These are phyloP conservation scores for Croton setiger DNA, from an alignment of 441 rosid genomes.

Conservation along the genomic window DNA sequence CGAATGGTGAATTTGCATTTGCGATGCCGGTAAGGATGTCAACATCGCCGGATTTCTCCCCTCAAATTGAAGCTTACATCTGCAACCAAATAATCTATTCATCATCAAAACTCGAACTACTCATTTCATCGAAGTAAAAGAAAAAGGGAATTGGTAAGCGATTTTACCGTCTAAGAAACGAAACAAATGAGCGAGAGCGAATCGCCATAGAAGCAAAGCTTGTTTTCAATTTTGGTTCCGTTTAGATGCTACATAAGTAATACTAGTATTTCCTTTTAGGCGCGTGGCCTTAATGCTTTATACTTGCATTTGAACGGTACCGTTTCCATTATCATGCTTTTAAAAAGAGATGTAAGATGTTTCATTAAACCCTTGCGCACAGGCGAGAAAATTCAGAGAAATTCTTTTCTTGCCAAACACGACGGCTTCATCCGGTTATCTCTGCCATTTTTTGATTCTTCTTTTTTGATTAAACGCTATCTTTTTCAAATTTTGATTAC, in stretches of 20 bases:
- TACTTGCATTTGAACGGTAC: background rate
- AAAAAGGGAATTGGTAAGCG: background rate
- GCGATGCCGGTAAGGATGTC: conserved; percentile 12
- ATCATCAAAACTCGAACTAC: background rate
- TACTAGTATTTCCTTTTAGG: background rate
- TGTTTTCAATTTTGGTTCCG: background rate
- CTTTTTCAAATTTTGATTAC: background rate
- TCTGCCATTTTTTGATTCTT: background rate
- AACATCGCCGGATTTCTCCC: conserved; percentile 8
- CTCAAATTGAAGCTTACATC: conserved; percentile 10
- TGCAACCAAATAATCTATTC: conserved; percentile 10
- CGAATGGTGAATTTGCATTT: background rate
- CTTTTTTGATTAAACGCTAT: background rate
- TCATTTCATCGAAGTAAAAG: background rate
- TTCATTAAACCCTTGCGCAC: conserved; percentile 9
- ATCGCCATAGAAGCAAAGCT: conserved; percentile 24
- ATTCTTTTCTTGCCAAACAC: conserved; percentile 20
- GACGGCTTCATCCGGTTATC: background rate
- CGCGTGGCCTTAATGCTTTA: background rate
- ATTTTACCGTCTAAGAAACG: conserved; percentile 16
- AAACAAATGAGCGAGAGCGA: conserved; percentile 19
- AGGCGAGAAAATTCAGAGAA: background rate
- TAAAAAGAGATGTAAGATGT: background rate
- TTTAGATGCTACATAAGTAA: background rate
- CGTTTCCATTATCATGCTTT: background rate